These are phyloP conservation scores for Ascochyta lentis DNA, from an alignment of 2,329 filamentous ascomycete genomes.

Conservation along the genomic window DNA sequence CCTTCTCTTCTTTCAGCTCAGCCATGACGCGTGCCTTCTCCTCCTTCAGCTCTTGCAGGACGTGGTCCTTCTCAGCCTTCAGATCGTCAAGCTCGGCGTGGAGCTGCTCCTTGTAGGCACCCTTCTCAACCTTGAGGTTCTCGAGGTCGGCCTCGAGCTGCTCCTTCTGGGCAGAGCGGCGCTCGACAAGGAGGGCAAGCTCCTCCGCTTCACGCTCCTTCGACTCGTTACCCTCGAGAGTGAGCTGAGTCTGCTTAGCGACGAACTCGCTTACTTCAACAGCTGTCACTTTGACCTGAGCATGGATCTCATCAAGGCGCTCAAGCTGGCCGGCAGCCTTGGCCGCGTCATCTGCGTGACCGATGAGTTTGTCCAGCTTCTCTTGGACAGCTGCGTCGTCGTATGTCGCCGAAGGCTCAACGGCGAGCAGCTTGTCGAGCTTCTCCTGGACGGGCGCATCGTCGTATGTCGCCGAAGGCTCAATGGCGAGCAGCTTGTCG, in stretches of 20 bases:
- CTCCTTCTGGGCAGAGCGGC: conserved; percentile 71
- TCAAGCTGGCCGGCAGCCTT: conserved; percentile 78
- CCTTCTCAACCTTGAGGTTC: conserved; percentile 57
- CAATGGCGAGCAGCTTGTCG: conserved; percentile 60
- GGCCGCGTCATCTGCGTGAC: conserved; percentile 65
- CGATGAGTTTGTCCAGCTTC: conserved; percentile 62
- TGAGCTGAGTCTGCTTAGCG: conserved; percentile 74
- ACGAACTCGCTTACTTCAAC: conserved; percentile 85
- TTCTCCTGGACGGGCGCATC: conserved; percentile 65
- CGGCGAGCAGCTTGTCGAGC: conserved; percentile 62
- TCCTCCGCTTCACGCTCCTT: conserved; percentile 82
- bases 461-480: conserved; percentile 24
- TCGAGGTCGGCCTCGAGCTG: conserved; percentile 59
- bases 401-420: conserved; percentile 25
- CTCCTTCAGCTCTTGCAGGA: conserved; percentile 44
- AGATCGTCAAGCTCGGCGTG: conserved; percentile 56
- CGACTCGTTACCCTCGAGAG: conserved; percentile 77
- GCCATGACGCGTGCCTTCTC: conserved; percentile 52
- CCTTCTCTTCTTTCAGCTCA: conserved; percentile 45
- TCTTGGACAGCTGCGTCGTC: conserved; percentile 64
- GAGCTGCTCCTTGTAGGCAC: conserved; percentile 68
- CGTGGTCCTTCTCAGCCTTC: conserved; percentile 53
- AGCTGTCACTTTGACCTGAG: conserved; percentile 83
- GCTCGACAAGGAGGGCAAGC: conserved; percentile 79
- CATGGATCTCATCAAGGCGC: conserved; percentile 86